Base-by-base conservation (phyloP, 2,329 filamentous ascomycete species). In the Epicoccum nigrum region DNA sequence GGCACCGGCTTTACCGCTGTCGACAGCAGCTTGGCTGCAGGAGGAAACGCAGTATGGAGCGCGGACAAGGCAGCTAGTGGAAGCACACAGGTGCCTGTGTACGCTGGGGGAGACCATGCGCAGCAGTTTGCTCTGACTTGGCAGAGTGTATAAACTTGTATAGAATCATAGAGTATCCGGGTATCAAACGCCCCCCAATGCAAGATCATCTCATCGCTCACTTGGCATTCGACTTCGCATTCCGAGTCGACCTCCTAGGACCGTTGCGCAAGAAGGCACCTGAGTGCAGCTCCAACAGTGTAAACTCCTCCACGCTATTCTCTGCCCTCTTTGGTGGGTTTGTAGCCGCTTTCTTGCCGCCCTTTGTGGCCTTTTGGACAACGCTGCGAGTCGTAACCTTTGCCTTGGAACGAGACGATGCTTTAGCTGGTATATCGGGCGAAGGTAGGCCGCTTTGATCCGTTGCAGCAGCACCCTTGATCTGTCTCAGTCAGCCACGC, bases 31-130 rank as follows among this genome's bases (percentile, higher is more conserved):
- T 44, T 81, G 32, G 69, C 72, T 0, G 74, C 68, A 16, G 70
- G 70, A 4, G 74, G 74, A 4, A 74, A 66, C 28, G 63, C 63
- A 7, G 67, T 62, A 0, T 81, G 77, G 58, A 79, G 74, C 28
- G 77, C 79, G 1, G 74, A 77, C 53, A 64, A 62, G 17, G 70
- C 71, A 13, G 74, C 79, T 6, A 68, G 64, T 25, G 77, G 78
- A 1, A 74, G 64, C 34, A 75, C 68, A 38, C 77, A 81, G 64
- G 72, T 71, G 33, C 71, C 62, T n/a, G 74, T 81, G 2, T 79
- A 76, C 60, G 69, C 71, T 15, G 67, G 69, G 3, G 58, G 54
- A 2, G 63, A 67, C 34, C 73, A 75, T 51, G 55, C 60, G 7
- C 59, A 64, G 19, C 61, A 53, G 16, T 50, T 78, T 45, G 67